Evolutionary conservation across 768 basidiomycete species (phyloP).

Genomic region (Kwoniella pini): DNA sequence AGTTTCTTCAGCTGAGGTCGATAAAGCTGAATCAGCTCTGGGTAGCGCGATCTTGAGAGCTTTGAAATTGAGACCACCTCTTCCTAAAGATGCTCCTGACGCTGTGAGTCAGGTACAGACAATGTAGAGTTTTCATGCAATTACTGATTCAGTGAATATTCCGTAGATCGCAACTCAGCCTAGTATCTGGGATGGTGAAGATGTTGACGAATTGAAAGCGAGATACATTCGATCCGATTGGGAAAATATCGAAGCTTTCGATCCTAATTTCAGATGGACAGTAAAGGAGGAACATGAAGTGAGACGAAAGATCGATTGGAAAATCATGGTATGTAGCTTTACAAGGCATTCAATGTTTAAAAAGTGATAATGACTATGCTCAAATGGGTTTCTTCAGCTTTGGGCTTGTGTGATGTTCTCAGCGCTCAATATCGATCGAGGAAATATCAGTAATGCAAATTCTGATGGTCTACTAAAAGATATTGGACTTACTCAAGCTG

Average conservation of each 20-base stretch:
- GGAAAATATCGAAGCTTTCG: slow-evolving; percentile 61
- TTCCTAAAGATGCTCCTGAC: slow-evolving; percentile 23
- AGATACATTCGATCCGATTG: slow-evolving; percentile 14
- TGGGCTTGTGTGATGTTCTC: slow-evolving; percentile 64
- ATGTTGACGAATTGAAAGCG: slow-evolving; percentile 28
- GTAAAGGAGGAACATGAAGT: slow-evolving; percentile 66
- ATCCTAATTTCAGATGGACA: slow-evolving; percentile 70
- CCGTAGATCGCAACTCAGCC: slow-evolving; percentile 44
- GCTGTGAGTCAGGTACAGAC: too few relatives aligned
- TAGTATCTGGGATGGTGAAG: slow-evolving; percentile 40
- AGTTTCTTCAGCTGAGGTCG: slow-evolving; percentile 9
- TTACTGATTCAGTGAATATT: too few relatives aligned
- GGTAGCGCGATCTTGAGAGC: slow-evolving; percentile 25
- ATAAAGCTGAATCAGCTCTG: slow-evolving; percentile 19
- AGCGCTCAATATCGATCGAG: slow-evolving; percentile 54
- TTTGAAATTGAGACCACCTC: slow-evolving; percentile 17
- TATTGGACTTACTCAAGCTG: slow-evolving; percentile 60
- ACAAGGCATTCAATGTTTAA: slow-evolving; percentile 28
- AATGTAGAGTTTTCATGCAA: too few relatives aligned
- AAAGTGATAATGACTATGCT: slow-evolving; percentile 59
- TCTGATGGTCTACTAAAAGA: slow-evolving; percentile 68
- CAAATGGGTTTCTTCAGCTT: background rate
- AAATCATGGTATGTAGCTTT: slow-evolving; percentile 59
- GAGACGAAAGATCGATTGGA: slow-evolving; percentile 62
- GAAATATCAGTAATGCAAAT: slow-evolving; percentile 68